Conservation (phyloP, 225 moss, liverwort and hornwort genomes). For the Pseudoscleropodium purum region DNA sequence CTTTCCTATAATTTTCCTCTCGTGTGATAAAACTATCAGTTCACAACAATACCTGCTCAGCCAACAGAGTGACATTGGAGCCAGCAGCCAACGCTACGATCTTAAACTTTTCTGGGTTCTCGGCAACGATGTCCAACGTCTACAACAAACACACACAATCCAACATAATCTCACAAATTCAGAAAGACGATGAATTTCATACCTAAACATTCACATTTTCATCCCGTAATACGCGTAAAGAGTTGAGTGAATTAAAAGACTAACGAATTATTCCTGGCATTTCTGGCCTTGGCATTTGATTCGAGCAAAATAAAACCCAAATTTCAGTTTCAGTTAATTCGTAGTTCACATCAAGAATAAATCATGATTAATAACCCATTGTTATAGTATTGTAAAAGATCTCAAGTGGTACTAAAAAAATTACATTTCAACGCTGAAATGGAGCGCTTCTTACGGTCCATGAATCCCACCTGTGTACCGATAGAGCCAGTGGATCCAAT, state of each 20-base stretch:
- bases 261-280: background rate
- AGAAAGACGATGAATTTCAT: background rate
- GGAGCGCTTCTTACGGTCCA: background rate
- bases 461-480: constrained; percentile 72
- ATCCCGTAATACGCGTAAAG: background rate
- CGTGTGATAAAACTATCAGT: background rate
- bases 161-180: background rate
- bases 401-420: background rate
- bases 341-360: background rate
- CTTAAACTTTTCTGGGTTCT: constrained; percentile 80
- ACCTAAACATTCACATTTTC: background rate
- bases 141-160: constrained; percentile 6
- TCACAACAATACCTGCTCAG: constrained; percentile 63
- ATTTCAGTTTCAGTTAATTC: background rate
- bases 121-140: constrained; percentile 83
- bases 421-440: background rate
- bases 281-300: background rate
- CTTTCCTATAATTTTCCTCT: background rate
- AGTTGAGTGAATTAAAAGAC: background rate
- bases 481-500: constrained; percentile 98
- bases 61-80: constrained; percentile 73
- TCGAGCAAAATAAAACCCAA: background rate
- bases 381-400: background rate
- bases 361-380: background rate
- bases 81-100: constrained; percentile 92